Conservation (phyloP, 345 rosid genomes). For the Dipteronia dyeriana region DNA sequence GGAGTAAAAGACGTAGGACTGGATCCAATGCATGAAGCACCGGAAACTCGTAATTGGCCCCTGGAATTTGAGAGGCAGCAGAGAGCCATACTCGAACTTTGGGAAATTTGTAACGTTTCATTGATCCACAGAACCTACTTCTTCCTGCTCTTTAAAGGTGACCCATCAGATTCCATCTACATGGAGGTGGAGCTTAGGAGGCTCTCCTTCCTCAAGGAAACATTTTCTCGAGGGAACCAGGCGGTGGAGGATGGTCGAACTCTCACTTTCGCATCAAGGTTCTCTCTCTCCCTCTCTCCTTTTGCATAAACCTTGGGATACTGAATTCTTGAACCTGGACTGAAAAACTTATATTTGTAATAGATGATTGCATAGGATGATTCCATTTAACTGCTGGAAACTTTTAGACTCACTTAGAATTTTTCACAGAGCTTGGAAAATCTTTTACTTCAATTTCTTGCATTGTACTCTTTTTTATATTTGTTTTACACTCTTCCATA, state of each 20-base stretch:
- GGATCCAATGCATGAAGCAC: slow-evolving; percentile 55
- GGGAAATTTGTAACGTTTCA: slow-evolving; percentile 86
- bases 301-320: background rate
- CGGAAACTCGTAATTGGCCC: slow-evolving; percentile 59
- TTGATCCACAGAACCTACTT: slow-evolving; percentile 92
- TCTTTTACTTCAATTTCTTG: background rate
- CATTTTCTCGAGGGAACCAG: slow-evolving; percentile 62
- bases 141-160: slow-evolving; percentile 91
- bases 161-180: slow-evolving; percentile 87
- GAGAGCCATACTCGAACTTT: slow-evolving; percentile 68
- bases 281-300: slow-evolving; percentile 22
- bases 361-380: background rate
- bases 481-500: background rate
- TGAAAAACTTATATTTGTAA: background rate
- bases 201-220: slow-evolving; percentile 82
- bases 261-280: slow-evolving; percentile 78
- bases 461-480: background rate
- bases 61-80: slow-evolving; percentile 64
- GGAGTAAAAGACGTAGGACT: slow-evolving; percentile 48
- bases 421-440: background rate
- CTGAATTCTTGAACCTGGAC: background rate
- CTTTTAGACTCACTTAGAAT: background rate
- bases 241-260: slow-evolving; percentile 57
- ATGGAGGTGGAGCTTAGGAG: slow-evolving; percentile 89
- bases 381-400: background rate